Percentiles rank a stretch among this genome's conserved stretches.
Evolutionary conservation across 2,329 filamentous ascomycete species (phyloP).

Genomic region (Cercospora sojina): DNA sequence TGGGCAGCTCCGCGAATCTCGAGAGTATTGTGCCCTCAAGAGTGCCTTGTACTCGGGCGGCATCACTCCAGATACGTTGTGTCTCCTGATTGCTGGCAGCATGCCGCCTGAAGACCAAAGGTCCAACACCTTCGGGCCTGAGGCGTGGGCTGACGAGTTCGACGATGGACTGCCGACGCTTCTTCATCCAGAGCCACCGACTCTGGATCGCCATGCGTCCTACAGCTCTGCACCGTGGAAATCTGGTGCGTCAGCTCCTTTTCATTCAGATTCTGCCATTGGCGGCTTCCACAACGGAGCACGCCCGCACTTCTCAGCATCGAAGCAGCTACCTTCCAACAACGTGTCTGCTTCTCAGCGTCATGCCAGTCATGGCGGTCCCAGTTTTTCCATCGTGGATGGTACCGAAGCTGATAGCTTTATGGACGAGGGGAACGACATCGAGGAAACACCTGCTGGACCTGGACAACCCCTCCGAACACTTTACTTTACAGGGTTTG

Average conservation of each 20-base stretch:
- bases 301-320: background rate
- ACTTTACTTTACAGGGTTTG: conserved; percentile 62
- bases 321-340: conserved; percentile 11
- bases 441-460: conserved; percentile 3
- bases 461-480: conserved; percentile 46
- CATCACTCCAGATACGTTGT: conserved; percentile 50
- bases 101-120: conserved; percentile 4
- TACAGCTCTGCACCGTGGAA: conserved; percentile 15
- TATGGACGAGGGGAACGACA: conserved; percentile 18
- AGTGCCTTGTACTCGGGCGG: conserved; percentile 53
- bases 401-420: conserved; percentile 27
- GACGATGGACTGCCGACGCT: conserved; percentile 11
- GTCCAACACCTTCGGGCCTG: background rate
- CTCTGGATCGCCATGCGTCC: background rate
- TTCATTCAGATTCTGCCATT: conserved; percentile 19
- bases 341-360: conserved; percentile 18
- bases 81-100: conserved; percentile 46
- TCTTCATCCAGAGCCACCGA: background rate
- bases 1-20: conserved; percentile 42
- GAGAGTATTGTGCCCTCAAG: conserved; percentile 55
- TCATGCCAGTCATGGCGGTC: conserved; percentile 24
- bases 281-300: conserved; percentile 17
- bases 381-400: conserved; percentile 25
- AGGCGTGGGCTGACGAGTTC: conserved; percentile 30
- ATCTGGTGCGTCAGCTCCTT: conserved; percentile 17